A percentile compares a stretch with the other conserved stretches of the same genome.
Conservation (phyloP, 495 filamentous ascomycete genomes). For the Pseudotulostoma volvatum region DNA sequence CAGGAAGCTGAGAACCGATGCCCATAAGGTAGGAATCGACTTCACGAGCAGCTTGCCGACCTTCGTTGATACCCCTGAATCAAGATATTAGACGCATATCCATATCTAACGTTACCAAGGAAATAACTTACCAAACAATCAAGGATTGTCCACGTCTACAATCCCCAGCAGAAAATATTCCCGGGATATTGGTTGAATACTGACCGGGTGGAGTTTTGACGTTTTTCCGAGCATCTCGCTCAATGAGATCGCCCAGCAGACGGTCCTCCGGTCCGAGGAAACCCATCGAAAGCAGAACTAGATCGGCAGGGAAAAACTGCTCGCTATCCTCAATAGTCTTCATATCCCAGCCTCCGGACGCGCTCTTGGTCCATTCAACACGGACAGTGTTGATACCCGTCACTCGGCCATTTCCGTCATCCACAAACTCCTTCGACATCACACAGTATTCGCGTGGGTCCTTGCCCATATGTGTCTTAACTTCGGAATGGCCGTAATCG, state of each 20-base stretch:
- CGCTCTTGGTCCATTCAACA: constrained; percentile 89
- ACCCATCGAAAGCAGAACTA: constrained; percentile 95
- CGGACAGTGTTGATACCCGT: constrained; percentile 96
- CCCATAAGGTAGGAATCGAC: constrained; percentile 80
- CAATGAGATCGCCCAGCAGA: constrained; percentile 69
- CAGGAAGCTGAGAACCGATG: constrained; percentile 60
- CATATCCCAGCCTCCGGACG: constrained; percentile 96
- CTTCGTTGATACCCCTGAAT: constrained; percentile 95
- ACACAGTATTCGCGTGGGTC: constrained; percentile 98
- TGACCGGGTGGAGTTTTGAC: constrained; percentile 88
- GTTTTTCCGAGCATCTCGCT: constrained; percentile 90
- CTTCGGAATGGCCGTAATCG: constrained; percentile 93
- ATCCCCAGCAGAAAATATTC: constrained; percentile 92
- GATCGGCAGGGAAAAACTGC: constrained; percentile 94
- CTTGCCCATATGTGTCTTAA: constrained; percentile 93
- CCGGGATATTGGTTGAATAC: constrained; percentile 75
- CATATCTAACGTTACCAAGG: background rate
- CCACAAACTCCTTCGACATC: constrained; percentile 96
- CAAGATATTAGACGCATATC: constrained; percentile 6
- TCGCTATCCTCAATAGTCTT: constrained; percentile 90
- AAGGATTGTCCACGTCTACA: constrained; percentile 92
- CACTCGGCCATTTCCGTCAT: constrained; percentile 75
- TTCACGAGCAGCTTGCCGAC: constrained; percentile 83
- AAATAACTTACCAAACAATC: constrained; percentile 76
- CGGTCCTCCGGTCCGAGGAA: constrained; percentile 94